Evolutionary conservation across 331 rosid species (phyloP).

Genomic region (Cydonia oblonga): DNA sequence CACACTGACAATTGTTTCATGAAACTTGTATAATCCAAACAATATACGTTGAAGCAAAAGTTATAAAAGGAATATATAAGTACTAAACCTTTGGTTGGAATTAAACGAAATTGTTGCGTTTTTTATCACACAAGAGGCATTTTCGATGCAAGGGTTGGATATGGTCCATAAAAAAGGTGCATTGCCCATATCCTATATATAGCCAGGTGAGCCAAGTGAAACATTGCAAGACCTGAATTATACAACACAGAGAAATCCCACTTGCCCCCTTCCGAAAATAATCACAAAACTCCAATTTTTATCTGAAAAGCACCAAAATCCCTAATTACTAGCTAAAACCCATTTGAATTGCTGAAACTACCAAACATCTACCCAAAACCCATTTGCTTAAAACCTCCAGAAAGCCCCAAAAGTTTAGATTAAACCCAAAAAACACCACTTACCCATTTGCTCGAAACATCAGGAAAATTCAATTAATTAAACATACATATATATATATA

Average conservation of each 20-base stretch:
- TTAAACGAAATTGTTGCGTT: background rate
- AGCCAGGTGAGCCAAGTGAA: background rate
- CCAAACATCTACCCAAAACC: background rate
- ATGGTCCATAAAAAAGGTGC: background rate
- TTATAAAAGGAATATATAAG: background rate
- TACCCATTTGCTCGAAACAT: constrained; percentile 1
- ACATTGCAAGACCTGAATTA: background rate
- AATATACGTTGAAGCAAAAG: background rate
- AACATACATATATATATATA: background rate
- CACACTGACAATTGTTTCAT: background rate
- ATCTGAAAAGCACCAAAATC: background rate
- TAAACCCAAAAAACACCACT: background rate
- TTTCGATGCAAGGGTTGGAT: background rate
- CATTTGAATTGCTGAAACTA: background rate
- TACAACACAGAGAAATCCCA: background rate
- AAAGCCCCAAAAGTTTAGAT: background rate
- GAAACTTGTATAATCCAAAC: background rate
- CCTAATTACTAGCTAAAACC: background rate
- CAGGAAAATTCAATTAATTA: background rate
- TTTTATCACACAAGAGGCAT: background rate
- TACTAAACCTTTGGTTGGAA: background rate
- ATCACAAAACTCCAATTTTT: background rate
- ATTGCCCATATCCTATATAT: background rate
- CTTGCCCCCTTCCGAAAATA: background rate
- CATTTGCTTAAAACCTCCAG: background rate